A percentile compares a stretch with the other conserved stretches of the same genome.
These are phyloP conservation scores for Mucor irregularis DNA, from an alignment of 371 early-diverging fungal species.

Conservation along the genomic window DNA sequence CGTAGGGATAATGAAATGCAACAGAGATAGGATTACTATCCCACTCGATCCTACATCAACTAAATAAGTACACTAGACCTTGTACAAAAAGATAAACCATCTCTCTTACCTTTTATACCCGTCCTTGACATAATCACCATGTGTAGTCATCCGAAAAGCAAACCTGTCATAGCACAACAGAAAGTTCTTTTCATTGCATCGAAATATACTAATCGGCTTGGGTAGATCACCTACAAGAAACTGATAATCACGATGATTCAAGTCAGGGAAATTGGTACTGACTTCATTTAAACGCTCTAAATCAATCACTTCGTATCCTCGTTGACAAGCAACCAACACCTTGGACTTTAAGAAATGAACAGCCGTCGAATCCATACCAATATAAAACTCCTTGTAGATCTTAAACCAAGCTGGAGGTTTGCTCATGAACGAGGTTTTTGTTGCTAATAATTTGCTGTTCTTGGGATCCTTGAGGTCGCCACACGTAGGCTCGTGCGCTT, in stretches of 20 bases:
- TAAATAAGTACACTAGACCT: neutral
- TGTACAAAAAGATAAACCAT: neutral
- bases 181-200: slow-evolving; percentile 55
- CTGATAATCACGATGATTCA: slow-evolving; percentile 58
- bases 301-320: slow-evolving; percentile 93
- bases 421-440: slow-evolving; percentile 46
- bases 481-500: slow-evolving; percentile 68
- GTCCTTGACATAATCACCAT: slow-evolving; percentile 54
- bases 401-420: slow-evolving; percentile 52
- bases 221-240: slow-evolving; percentile 68
- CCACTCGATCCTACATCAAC: slow-evolving; percentile 36
- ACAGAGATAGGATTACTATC: slow-evolving; percentile 53
- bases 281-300: slow-evolving; percentile 52
- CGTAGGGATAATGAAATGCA: slow-evolving; percentile 73
- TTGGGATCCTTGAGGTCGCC: slow-evolving; percentile 57
- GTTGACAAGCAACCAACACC: slow-evolving; percentile 83
- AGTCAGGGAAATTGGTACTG: slow-evolving; percentile 25
- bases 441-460: slow-evolving; percentile 40
- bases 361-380: slow-evolving; percentile 80
- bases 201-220: slow-evolving; percentile 74
- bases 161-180: slow-evolving; percentile 86
- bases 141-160: slow-evolving; percentile 79
- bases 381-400: slow-evolving; percentile 81
- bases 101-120: slow-evolving; percentile 13
- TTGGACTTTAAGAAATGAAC: slow-evolving; percentile 82